phyloP scores from a whole-genome alignment of 2,329 filamentous ascomycete genomes.

The Nigrospora sphaerica region DNA sequence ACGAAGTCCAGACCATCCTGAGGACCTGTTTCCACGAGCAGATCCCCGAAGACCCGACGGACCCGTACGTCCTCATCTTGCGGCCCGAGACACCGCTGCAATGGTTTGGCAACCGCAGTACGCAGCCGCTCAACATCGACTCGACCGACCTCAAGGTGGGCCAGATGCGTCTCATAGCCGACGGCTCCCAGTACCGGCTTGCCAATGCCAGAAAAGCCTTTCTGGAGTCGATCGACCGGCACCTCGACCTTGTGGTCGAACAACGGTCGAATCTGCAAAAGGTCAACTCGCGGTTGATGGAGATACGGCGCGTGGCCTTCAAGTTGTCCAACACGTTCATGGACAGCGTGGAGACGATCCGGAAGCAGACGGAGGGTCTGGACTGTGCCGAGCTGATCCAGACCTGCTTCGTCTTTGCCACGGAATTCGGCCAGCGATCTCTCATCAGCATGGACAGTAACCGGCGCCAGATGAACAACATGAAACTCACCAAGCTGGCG shows the following conservation, averaged over 20 bases:
- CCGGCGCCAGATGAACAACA: slow-evolving; percentile 90
- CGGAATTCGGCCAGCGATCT: slow-evolving; percentile 93
- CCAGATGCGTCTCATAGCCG: slow-evolving; percentile 79
- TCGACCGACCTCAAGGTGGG: slow-evolving; percentile 80
- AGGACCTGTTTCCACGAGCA: slow-evolving; percentile 56
- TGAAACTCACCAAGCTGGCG: slow-evolving; percentile 86
- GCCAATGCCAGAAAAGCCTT: slow-evolving; percentile 74
- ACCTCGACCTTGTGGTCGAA: slow-evolving; percentile 84
- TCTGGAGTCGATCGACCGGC: slow-evolving; percentile 69
- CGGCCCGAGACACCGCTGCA: slow-evolving; percentile 69
- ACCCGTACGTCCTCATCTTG: slow-evolving; percentile 81
- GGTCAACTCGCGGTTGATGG: slow-evolving; percentile 83
- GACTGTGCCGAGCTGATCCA: slow-evolving; percentile 95
- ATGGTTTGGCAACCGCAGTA: slow-evolving; percentile 76
- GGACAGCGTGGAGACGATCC: slow-evolving; percentile 93
- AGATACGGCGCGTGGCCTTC: slow-evolving; percentile 92
- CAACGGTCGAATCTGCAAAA: slow-evolving; percentile 89
- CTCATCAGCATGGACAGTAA: slow-evolving; percentile 95
- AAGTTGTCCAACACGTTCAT: slow-evolving; percentile 97
- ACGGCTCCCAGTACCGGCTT: slow-evolving; percentile 74
- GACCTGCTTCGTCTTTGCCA: slow-evolving; percentile 97
- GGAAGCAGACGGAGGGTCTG: slow-evolving; percentile 73
- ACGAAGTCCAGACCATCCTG: slow-evolving; percentile 80
- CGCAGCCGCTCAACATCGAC: slow-evolving; percentile 66
- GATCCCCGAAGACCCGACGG: slow-evolving; percentile 62